Evolutionary conservation across 371 early-diverging fungal genomes (phyloP), one percentile per base, ranked within the genome.

Genomic region (Choanephora cucurbitarum): DNA sequence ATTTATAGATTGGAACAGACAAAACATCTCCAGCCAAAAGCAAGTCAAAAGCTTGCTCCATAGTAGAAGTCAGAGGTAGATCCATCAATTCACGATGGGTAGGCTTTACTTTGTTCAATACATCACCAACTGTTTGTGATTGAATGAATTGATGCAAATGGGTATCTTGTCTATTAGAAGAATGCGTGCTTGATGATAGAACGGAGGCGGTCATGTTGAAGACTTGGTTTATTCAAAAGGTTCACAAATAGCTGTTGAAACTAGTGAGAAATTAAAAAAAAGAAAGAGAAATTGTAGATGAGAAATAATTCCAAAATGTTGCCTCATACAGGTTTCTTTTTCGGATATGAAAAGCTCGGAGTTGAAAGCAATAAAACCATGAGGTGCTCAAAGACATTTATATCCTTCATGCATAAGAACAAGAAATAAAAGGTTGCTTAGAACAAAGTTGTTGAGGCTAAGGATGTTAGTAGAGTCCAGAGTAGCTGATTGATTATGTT

Each of bases 11-110:
- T 3, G 85, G 85, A 7, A 81, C 76, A n/a, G 85, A 81, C 1
- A 79, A 64, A 14, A 85, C 81, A 53, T 85, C 81, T 44, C 81
- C 61, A 11, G 73, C 69, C 15, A 79, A 62, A 9, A 85, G 66
- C 15, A 82, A 58, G 56, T 82, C 77, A 60, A 85, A 75, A n/a
- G 82, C 82, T 44, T 80, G 67, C 61, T 85, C 85, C 47, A 85
- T 70, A 2, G 83, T 82, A 6, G 79, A 72, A 18, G 68, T 75
- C 44, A 69, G 61, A 44, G 79, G 80, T 51, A 85, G 66, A 58
- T 85, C 85, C 14, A 81, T 64, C 33, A 85, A 58, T n/a, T 66
- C 60, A 33, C 73, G 60, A 22, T 52, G 44, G 18, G 59, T 59
- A 8, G 67, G 71, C 59, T 81, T 81, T 28, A 67, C 72, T 39